Base-by-base conservation (phyloP, 2,329 filamentous ascomycete genomes). In the Colletotrichum tropicale region DNA sequence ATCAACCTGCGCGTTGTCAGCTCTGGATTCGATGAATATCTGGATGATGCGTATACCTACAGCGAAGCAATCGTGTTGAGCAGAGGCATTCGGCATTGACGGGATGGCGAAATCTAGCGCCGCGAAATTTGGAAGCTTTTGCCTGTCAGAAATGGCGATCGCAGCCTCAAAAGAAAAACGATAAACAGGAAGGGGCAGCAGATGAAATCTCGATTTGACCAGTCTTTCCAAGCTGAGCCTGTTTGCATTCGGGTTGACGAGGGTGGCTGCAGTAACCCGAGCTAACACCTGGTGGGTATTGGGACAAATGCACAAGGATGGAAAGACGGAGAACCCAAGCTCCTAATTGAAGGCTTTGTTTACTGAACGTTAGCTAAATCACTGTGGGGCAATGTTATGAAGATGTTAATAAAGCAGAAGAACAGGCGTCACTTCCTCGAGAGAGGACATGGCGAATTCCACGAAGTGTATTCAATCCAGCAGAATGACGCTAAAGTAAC, bases 391-490 rank as follows among this genome's bases (percentile, higher is more conserved):
- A 43, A 43, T 6, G 9, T 6, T 43, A 0, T 4, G 6, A 12
- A 48, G 38, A 6, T 48, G 5, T 48, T 9, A n/a, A n/a, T 12
- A 6, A 48, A 10, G 9, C 38, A 1, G 18, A 12, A 48, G 38
- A n/a, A n/a, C 18, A 48, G 6, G 5, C 1, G 3, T 48, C 9
- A 0, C 38, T n/a, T n/a, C n/a, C n/a, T n/a, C n/a, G n/a, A 12
- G 18, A 48, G 9, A n/a, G 38, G 5, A 48, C 6, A 4, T n/a
- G 9, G 18, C 38, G 1, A 12, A n/a, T 12, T 48, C 18, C 0
- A 6, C 4, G 1, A 12, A 18, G 2, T 18, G 2, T 4, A n/a
- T 48, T 18, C 9, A 48, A 12, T 5, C 3, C 12, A 52, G 43
- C 10, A 2, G n/a, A 21, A 13, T 48, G 43, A 3, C 18, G 13